Evolutionary conservation across 2,329 filamentous ascomycete genomes (phyloP), one percentile per base, ranked within the genome.

Genomic region (Fusarium chlamydosporum): DNA sequence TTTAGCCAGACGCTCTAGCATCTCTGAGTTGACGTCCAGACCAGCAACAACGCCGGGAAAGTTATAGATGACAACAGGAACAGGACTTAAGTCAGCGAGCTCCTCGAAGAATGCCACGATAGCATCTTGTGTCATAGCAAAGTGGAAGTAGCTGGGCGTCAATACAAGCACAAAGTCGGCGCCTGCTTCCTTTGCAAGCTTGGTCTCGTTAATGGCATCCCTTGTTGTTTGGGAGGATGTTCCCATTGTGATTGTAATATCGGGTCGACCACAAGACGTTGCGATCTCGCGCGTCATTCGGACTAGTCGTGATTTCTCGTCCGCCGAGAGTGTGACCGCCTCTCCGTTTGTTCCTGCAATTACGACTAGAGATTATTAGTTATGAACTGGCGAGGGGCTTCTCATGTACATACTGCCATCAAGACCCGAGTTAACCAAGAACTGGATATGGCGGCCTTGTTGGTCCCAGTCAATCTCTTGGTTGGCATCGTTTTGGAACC

Each of bases 261-360:
- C 80, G 1, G 82, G 77, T 66, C 84, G 88, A 11, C 86, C 89
- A 47, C 82, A 82, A 37, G 82, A 79, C 65, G 86, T 83, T 38
- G 89, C 85, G 35, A 86, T 86, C 66, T 86, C 82, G 47, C 90
- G 88, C 3, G 90, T 90, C 31, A 85, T 84, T 60, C 78, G 79
- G 6, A 90, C 89, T 64, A 93, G 84, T 47, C 84, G 80, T 50
- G 84, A 83, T 73, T 91, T 88, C 77, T 93, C 91, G 15, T 85
- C 83, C 59, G 85, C 83, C 42, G 86, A 87, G 6, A 93, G 82
- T 63, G 92, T 90, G 4, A 92, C 89, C 10, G 91, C 89, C 79
- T 93, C 91, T 71, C 91, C 91, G 72, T 92, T 93, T 68, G 89
- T 91, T 51, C 91, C 91, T 74, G 91, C 89, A 41, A 89, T 88